Base-by-base conservation (phyloP, 441 rosid species). In the Gossypium trilobum region DNA sequence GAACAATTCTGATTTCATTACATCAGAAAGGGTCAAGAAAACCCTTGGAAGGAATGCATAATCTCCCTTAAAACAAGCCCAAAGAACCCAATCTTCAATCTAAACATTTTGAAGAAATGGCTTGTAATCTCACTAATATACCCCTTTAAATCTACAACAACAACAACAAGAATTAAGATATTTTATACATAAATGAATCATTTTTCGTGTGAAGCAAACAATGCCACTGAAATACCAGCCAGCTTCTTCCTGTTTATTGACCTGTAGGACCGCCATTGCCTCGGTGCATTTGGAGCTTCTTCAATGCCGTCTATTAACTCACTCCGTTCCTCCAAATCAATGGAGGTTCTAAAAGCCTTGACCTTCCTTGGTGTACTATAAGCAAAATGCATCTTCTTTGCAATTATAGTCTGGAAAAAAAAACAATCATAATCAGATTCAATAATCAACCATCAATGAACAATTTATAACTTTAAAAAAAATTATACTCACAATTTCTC, bases 271-370 rank as follows among this genome's bases (percentile, higher is more conserved):
- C 85, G 74, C 57, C 52, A 17, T 50, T 75, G 82, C 71, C 51
- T 73, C 0, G 94, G 99, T 4, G 97, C 97, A 1, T 85, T 79
- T 2, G 97, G 97, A 8, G 91, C 77, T 74, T 94, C 77, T 74
- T 94, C 87, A 14, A 84, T 68, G 0, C 85, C 96, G 2, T 5
- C 39, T 16, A 78, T 87, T 3, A 72, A 54, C 1, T 78, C 80
- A 13, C 23, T 72, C 11, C 76, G 56, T 58, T 68, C 71, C 7
- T 81, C 75, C 11, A 70, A 54, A 59, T 79, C 83, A 0, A 83
- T 31, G 0, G 86, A 70, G 75, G 52, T 75, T 70, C 87, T 72
- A 70, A 85, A 87, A 22, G 80, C 85, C 22, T 36, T 82, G 10
- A 74, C 80, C 83, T 91, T 94, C 67, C n/a, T 89, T 0, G 97